Conservation (phyloP, 2,329 filamentous ascomycete species). For the Fusarium sp. region DNA sequence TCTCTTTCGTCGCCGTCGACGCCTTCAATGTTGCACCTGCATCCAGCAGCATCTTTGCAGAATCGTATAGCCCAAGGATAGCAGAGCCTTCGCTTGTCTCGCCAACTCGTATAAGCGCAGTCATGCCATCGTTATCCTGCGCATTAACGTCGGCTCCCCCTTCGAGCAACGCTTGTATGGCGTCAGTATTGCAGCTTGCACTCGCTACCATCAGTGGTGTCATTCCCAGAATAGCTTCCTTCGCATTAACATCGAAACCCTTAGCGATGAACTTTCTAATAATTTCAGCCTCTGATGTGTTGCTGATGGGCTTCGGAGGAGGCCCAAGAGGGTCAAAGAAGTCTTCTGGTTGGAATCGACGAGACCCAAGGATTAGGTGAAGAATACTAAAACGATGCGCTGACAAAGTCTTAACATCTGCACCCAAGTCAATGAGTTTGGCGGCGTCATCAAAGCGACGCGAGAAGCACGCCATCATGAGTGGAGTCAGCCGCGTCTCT, state of each 20-base stretch:
- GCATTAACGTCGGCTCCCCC: conserved; percentile 43
- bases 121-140: conserved; percentile 42
- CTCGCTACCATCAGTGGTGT: conserved; percentile 46
- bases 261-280: conserved; percentile 42
- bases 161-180: conserved; percentile 41
- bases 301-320: conserved; percentile 12
- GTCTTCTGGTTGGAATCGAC: conserved; percentile 37
- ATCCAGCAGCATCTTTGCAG: conserved; percentile 43
- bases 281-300: conserved; percentile 41
- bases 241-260: conserved; percentile 44
- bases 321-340: conserved; percentile 27
- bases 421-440: conserved; percentile 42
- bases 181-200: conserved; percentile 42
- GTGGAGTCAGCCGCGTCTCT: conserved; percentile 42
- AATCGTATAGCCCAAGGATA: conserved; percentile 36
- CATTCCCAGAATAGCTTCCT: conserved; percentile 44
- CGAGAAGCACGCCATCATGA: conserved; percentile 46
- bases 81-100: conserved; percentile 42
- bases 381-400: conserved; percentile 45
- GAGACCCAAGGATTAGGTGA: conserved; percentile 44
- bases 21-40: conserved; percentile 39
- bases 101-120: conserved; percentile 40
- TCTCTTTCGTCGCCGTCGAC: conserved; percentile 36
- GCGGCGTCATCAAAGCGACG: conserved; percentile 45
- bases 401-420: conserved; percentile 39